A percentile compares a stretch with the other conserved stretches of the same genome.
Conservation (phyloP, 2,329 filamentous ascomycete species). For the Fusarium sp. region DNA sequence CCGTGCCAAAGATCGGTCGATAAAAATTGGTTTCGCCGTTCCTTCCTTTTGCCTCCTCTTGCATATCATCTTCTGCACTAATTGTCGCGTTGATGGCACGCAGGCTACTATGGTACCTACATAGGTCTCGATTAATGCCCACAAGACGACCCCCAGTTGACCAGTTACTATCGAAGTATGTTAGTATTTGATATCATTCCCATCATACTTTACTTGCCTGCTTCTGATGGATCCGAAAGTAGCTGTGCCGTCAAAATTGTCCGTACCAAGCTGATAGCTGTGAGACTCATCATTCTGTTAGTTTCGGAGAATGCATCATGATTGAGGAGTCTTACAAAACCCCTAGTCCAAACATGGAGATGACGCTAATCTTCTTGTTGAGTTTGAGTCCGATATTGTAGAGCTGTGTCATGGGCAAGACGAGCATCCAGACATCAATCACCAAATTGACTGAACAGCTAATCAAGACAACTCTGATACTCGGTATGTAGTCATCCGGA, state of each 20-base stretch:
- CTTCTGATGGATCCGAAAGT: not conserved
- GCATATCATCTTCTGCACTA: accelerated
- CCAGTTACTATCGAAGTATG: no score
- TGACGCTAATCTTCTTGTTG: not conserved
- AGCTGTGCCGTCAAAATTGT: not conserved
- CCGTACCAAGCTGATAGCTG: not conserved
- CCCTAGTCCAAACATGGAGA: conserved; percentile 1
- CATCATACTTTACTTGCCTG: not conserved
- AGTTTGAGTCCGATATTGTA: not conserved
- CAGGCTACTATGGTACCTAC: conserved; percentile 2
- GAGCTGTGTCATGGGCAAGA: conserved; percentile 13
- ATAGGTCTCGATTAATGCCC: not conserved
- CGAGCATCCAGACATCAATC: conserved; percentile 17
- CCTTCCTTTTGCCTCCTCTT: not conserved
- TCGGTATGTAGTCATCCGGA: not conserved
- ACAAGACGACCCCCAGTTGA: not conserved
- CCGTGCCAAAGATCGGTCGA: not conserved
- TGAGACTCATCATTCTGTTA: not conserved
- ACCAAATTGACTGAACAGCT: not conserved
- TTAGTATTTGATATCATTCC: accelerated
- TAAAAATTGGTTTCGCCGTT: accelerated
- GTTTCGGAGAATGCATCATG: not conserved
- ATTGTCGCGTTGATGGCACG: not conserved
- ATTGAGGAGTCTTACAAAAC: not conserved
- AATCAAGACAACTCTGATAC: not conserved